Conservation (phyloP, 345 rosid species). For the Euphorbia pulcherrima region DNA sequence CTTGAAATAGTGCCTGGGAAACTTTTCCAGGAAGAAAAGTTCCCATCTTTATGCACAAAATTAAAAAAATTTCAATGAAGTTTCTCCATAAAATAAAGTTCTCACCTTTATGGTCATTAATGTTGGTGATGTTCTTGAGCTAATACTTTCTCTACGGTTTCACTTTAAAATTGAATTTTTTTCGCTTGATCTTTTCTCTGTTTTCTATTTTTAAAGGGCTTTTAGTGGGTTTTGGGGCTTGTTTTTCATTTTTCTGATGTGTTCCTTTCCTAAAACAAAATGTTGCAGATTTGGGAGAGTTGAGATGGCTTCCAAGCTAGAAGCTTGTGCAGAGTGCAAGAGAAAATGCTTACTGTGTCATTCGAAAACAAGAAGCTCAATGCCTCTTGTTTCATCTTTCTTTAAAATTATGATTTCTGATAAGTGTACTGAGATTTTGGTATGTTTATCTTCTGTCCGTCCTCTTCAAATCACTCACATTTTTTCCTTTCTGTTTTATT, state of each 20-base stretch:
- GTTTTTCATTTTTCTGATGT: neutral
- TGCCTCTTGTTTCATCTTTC: constrained; percentile 26
- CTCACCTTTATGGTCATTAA: too few species aligned
- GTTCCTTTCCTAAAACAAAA: neutral
- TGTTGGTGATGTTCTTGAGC: too few species aligned
- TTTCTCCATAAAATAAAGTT: too few species aligned
- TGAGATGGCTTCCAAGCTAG: constrained; percentile 18
- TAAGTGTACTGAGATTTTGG: constrained; percentile 28
- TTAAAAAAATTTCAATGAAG: too few species aligned
- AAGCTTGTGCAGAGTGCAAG: constrained; percentile 30
- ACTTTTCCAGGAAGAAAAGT: too few species aligned
- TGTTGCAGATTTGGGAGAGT: neutral
- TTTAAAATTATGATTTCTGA: constrained; percentile 40
- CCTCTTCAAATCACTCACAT: neutral
- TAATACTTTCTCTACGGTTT: too few species aligned
- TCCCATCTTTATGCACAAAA: too few species aligned
- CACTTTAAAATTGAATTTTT: too few species aligned
- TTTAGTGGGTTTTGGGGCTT: neutral
- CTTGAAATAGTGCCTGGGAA: too few species aligned
- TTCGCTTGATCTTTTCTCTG: neutral
- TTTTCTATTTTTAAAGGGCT: neutral
- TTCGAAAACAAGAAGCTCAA: constrained; percentile 6
- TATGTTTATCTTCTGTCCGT: constrained; percentile 9
- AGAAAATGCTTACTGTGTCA: constrained; percentile 27
- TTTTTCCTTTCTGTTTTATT: neutral